Conservation (phyloP, 768 basidiomycete genomes). For the Daedalea quercina region DNA sequence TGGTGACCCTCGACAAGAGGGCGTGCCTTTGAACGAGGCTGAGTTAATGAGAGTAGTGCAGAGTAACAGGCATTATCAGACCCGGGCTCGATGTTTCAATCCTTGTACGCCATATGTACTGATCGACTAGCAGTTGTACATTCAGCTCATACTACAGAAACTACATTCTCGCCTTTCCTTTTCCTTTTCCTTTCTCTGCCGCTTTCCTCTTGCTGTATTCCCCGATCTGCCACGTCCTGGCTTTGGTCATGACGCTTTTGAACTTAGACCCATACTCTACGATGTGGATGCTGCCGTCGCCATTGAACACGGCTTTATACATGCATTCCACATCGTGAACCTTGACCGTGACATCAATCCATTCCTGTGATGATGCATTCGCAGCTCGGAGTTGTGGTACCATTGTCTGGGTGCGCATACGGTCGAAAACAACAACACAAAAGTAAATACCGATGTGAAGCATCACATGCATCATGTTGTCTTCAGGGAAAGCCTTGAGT, state of each 20-base stretch:
- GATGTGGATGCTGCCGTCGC: not conserved
- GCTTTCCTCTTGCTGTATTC: no score
- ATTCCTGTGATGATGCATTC: not conserved
- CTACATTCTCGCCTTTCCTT: no score
- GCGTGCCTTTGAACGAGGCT: no score
- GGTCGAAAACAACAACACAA: not conserved
- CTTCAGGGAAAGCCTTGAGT: not conserved
- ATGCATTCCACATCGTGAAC: not conserved
- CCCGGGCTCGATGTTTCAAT: no score
- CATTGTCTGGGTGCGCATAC: not conserved
- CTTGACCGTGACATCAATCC: not conserved
- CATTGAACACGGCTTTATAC: not conserved
- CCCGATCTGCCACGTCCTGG: no score
- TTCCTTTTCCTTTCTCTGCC: no score
- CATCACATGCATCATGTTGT: not conserved
- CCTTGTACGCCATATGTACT: no score
- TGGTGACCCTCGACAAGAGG: no score
- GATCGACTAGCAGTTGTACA: no score
- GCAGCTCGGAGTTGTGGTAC: not conserved
- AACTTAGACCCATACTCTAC: not conserved
- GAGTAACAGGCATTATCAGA: no score
- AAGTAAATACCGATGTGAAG: not conserved
- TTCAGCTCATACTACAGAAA: no score
- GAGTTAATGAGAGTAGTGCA: no score
- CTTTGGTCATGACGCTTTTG: not conserved